Percentiles rank a stretch among this genome's conserved stretches.
phyloP scores from a whole-genome alignment of 2,329 filamentous ascomycete genomes.

The Chaetomium strumarium region DNA sequence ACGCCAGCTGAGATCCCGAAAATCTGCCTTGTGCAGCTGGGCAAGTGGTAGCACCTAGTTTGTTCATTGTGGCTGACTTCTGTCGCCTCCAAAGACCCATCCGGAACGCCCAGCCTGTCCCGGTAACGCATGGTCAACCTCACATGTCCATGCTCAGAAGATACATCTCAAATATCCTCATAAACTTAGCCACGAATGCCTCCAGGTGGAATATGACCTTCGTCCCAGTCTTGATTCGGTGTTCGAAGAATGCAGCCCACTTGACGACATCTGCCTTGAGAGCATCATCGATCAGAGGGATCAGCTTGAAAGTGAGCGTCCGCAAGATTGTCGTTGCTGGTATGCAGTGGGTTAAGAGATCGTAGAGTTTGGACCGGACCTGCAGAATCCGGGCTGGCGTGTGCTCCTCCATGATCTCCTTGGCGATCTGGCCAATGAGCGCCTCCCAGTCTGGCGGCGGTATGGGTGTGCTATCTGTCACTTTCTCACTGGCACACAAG shows the following conservation, averaged over 20 bases:
- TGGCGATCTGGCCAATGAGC: slow-evolving; percentile 80
- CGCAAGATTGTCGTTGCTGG: slow-evolving; percentile 91
- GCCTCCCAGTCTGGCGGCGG: slow-evolving; percentile 97
- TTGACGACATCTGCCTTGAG: slow-evolving; percentile 88
- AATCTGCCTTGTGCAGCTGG: background rate
- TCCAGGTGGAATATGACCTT: slow-evolving; percentile 99
- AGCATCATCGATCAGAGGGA: slow-evolving; percentile 78
- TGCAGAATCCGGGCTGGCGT: slow-evolving; percentile 83
- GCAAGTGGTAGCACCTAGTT: background rate
- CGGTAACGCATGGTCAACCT: slow-evolving; percentile 14
- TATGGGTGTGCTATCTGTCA: slow-evolving; percentile 80
- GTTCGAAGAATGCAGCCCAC: slow-evolving; percentile 97
- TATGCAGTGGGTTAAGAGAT: slow-evolving; percentile 94
- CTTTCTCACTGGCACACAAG: slow-evolving; percentile 63
- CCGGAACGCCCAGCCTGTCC: background rate
- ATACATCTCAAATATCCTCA: slow-evolving; percentile 91
- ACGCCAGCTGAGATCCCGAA: too few relatives aligned
- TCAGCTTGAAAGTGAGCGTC: slow-evolving; percentile 88
- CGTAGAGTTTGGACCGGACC: slow-evolving; percentile 91
- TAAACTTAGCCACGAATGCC: slow-evolving; percentile 97
- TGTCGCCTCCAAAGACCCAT: background rate
- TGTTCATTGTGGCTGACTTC: background rate
- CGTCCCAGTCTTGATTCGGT: slow-evolving; percentile 81
- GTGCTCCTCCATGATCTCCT: slow-evolving; percentile 88
- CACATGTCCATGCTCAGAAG: slow-evolving; percentile 77